A percentile compares a stretch with the other conserved stretches of the same genome.
Conservation (phyloP, 352 stramenopile genomes). For the Elongisporangium prolatum region DNA sequence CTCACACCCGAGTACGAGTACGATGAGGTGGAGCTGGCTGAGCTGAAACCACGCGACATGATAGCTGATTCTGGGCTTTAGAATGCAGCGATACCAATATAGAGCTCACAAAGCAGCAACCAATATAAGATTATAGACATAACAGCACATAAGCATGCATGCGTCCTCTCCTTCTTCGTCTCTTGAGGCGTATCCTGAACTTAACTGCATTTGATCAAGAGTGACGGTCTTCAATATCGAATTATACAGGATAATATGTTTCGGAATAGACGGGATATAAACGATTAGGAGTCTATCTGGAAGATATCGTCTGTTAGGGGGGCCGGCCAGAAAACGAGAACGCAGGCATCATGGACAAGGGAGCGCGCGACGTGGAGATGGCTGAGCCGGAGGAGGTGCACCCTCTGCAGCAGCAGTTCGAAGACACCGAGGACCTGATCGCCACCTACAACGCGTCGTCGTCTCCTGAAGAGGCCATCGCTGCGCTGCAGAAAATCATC, state of each 20-base stretch:
- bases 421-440: conserved; percentile 61
- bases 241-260: background rate
- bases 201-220: too few species aligned
- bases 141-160: too few species aligned
- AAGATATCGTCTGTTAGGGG: background rate
- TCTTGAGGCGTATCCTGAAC: too few species aligned
- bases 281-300: background rate
- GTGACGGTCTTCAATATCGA: background rate
- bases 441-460: conserved; percentile 22
- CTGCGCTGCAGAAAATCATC: conserved; percentile 67
- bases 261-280: background rate
- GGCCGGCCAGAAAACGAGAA: conserved; percentile 2
- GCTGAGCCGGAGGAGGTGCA: conserved; percentile 56
- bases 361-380: conserved; percentile 67
- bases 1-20: background rate
- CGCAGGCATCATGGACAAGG: conserved; percentile 13
- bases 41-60: background rate
- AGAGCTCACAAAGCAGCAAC: background rate
- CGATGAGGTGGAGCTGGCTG: background rate
- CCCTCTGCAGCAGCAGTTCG: conserved; percentile 69
- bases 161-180: too few species aligned
- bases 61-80: background rate
- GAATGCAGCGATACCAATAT: background rate
- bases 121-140: too few species aligned
- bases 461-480: conserved; percentile 46